phyloP scores from a whole-genome alignment of 768 basidiomycete genomes.

The Auriscalpium orientale region DNA sequence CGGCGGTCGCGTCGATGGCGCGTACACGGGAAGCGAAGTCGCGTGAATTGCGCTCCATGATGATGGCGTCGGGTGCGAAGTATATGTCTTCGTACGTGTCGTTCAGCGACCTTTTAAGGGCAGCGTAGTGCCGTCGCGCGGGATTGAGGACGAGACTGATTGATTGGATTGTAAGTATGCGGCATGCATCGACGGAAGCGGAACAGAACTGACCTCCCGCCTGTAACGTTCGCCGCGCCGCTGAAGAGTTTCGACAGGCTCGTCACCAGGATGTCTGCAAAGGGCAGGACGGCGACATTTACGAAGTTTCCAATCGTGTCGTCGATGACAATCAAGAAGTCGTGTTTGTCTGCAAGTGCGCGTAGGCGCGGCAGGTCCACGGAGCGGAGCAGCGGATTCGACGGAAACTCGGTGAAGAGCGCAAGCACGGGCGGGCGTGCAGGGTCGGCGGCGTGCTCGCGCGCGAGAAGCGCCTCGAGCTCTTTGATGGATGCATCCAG shows the following conservation, averaged over 20 bases:
- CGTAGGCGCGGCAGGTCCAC: conserved; percentile 71
- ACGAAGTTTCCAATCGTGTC: conserved; percentile 93
- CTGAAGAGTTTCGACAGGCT: conserved; percentile 94
- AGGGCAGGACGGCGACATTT: conserved; percentile 84
- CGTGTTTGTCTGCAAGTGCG: conserved; percentile 75
- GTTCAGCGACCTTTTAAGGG: conserved; percentile 53
- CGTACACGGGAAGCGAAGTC: conserved; percentile 74
- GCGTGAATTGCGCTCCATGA: conserved; percentile 97
- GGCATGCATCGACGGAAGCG: background rate
- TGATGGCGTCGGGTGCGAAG: conserved; percentile 87
- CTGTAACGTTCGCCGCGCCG: conserved; percentile 93
- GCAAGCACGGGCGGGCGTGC: conserved; percentile 59
- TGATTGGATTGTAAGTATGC: too few species aligned
- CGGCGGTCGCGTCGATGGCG: conserved; percentile 75
- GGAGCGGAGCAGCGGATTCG: conserved; percentile 85
- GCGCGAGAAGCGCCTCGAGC: conserved; percentile 55
- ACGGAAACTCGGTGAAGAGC: conserved; percentile 90
- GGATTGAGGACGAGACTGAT: conserved; percentile 84
- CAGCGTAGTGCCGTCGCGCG: conserved; percentile 53
- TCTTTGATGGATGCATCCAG: conserved; percentile 66
- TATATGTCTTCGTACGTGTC: conserved; percentile 75
- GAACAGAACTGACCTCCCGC: conserved; percentile 66
- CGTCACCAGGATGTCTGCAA: conserved; percentile 84
- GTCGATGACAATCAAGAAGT: conserved; percentile 85
- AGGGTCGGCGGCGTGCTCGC: conserved; percentile 32